Base-by-base conservation (phyloP, 1,284 basidiomycete species). In the Violaceomyces palustris region DNA sequence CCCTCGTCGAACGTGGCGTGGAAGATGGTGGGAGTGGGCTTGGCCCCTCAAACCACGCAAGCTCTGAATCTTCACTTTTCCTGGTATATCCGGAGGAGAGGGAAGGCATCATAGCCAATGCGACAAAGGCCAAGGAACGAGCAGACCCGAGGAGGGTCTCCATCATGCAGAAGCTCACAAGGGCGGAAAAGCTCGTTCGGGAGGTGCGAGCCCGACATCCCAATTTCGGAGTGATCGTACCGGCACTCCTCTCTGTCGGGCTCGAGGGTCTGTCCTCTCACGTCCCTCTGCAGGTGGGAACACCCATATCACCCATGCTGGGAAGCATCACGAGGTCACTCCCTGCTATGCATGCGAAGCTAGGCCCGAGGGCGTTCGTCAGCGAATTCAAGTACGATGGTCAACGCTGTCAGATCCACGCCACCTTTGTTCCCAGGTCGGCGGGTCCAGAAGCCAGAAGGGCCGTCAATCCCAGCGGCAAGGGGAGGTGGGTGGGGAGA, bases 191-290 rank as follows among this genome's bases (percentile, higher is more conserved):
- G 39, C 37, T 87, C 18, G 74, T 94, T 3, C 46, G 65, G 11
- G 81, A 81, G 55, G 83, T 87, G 1, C 92, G 86, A 67, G 87
- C 87, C 11, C 82, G 86, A 45, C 90, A 92, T 77, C 91, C 91
- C 12, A 87, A 88, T 69, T 91, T 89, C 68, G 83, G 83, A 37
- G 79, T 89, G 61, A 84, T 96, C 28, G 78, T 86, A 6, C 74
- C 76, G 3, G 87, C 83, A 11, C 73, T 88, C 24, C 37, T 73
- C 10, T 42, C 60, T 9, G 50, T 56, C 21, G 71, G 71, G 0
- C 37, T 74, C 11, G 42, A 55, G 7, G 63, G 62, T 12, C 39
- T 75, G 5, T 66, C 67, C 5, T 46, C 52, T n/a, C 52, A 61
- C 9, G 86, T 93, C 1, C 81, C 83, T 1, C 78, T 93, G 31